Base-by-base conservation (phyloP, 768 basidiomycete genomes). In the Leucosporidium creatinivorum region DNA sequence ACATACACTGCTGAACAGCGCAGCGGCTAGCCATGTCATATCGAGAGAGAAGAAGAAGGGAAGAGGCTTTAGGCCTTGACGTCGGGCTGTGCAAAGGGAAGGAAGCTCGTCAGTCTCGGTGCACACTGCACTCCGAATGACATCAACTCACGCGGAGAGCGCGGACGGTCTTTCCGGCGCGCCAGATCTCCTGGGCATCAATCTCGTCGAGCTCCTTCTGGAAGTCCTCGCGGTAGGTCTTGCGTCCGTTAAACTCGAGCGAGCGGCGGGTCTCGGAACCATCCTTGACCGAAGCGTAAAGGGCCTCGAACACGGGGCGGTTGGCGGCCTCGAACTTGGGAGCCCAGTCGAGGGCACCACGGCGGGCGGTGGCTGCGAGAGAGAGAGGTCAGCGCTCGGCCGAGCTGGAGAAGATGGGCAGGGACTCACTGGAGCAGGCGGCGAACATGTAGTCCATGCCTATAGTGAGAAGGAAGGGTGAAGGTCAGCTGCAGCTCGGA, bases 311-410 rank as follows among this genome's bases (percentile, higher is more conserved):
- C 77, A 98, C 82, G 68, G 96, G 96, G 50, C 87, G 74, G 82
- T 97, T 98, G 71, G 93, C 87, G 81, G 89, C 87, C 80, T 94
- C 92, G 78, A 93, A 93, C 72, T 78, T 79, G 69, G 93, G 93
- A 18, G 94, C 93, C 96, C 96, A 98, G 84, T 98, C 96, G 72
- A 96, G 89, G 52, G 94, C 96, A 76, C 96, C 96, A 71, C 96
- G 94, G 75, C 94, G 92, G 61, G 96, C 96, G 58, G 96, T 98
- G 74, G 94, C 98, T 39, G 96, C 98, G 62, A 23, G 25, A 21
- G 39, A 13, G 28, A 48, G 28, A 25, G 26, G 55, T 31, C 5
- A 13, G 58, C n/a, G 12, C 19, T n/a, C 23, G 36, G 4, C 3
- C 3, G 47, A 7, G 1, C 44, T 49, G 49, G 50, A 39, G 31